Evolutionary conservation across 129 eudicot genomes (phyloP), one percentile per base, ranked within the genome.

Genomic region (Flaveria linearis): DNA sequence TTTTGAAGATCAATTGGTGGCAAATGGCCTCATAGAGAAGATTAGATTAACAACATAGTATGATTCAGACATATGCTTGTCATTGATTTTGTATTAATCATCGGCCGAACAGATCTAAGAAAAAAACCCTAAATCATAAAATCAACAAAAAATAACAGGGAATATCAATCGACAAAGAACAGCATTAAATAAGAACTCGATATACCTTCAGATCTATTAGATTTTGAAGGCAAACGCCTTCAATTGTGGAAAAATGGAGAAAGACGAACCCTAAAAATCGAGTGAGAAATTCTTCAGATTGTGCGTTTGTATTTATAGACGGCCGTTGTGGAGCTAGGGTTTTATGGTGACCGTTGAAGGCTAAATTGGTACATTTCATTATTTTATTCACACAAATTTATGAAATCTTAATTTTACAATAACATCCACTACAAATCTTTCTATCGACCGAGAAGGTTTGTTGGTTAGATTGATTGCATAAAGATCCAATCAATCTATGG

Each of bases 21-120:
- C 2, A 16, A 22, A 0, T 12, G 84, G 89, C 89, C 89, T 88
- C 89, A 87, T 87, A 80, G 86, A 88, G 89, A 88, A 88, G 85
- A 85, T 88, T 83, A 88, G 92, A 58, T 72, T 69, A 25, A 76
- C 88, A 78, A 88, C 88, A 84, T 16, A 42, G 65, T 68, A 20
- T 33, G 42, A 71, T 88, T 86, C 93, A 80, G 88, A 82, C 91
- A 88, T 88, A 86, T 86, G 87, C 94, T 88, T 88, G 91, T 84
- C 90, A 42, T 56, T 70, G 26, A 22, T 69, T 72, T 64, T 26
- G 16, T 13, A 12, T 62, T 71, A 85, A 88, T 85, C 88, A 88
- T 83, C 33, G 86, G 87, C 92, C 87, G 71, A 30, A 47, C 7
- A 62, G 10, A 25, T 23, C 2, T 14, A 6, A 69, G 9, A 23